Base-by-base conservation (phyloP, 2,329 filamentous ascomycete genomes). In the Chaetomium globosum region DNA sequence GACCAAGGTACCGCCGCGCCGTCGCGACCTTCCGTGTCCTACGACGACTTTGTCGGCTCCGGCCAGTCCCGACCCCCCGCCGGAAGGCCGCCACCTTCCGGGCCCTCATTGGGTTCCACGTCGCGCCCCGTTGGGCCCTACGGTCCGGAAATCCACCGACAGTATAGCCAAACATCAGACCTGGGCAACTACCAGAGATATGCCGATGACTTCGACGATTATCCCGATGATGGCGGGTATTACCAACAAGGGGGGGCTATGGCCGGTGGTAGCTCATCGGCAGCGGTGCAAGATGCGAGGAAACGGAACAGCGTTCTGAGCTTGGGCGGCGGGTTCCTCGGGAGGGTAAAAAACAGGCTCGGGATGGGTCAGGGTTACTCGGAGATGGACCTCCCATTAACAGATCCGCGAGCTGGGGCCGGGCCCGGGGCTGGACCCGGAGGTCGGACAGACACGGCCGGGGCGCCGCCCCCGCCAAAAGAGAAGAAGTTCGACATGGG, bases 321-420 rank as follows among this genome's bases (percentile, higher is more conserved):
- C 71, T 79, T 98, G 73, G 93, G 94, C 67, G 93, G 94, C 67
- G 93, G 94, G 21, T 80, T 98, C 67, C 81, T 97, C 73, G 95
- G 93, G 53, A 89, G 85, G 74, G 90, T 94, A 51, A 98, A 96
- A 81, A 93, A 90, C 75, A 92, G 90, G 83, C 80, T 99, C 67
- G 94, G 95, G 61, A 93, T 97, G 88, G 89, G 87, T 26, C 85
- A 90, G 71, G 85, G 89, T 68, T 98, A 99, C 78, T 97, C 94
- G 39, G 95, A 98, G 79, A 99, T 99, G 95, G 94, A 99, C 75
- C 82, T 99, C 62, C 95, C 95, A 16, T 82, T 99, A 77, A 98
- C 94, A 5, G 92, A 98, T 75, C 80, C 89, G 0, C 79, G 83
- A 61, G 84, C 82, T 56, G 80, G 83, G 71, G 79, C 68, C 55